Conservation (phyloP, 1,139 yeast genomes). For the Tardiomyces digboiensis region DNA sequence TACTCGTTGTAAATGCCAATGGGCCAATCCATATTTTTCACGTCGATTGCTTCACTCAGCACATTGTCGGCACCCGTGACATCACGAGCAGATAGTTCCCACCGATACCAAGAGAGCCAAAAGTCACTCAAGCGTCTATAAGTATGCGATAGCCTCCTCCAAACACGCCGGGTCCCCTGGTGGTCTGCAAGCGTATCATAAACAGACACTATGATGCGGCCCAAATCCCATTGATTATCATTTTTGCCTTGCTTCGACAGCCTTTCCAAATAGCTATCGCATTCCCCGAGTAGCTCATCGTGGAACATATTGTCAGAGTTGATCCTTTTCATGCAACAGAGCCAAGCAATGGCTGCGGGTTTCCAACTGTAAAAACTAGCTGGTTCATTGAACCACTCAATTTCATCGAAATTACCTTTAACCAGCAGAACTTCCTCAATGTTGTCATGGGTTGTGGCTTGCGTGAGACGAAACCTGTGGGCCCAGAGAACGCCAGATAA, state of each 20-base stretch:
- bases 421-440: not conserved
- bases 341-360: not conserved
- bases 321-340: not conserved
- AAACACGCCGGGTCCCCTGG: not conserved
- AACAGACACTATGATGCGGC: not conserved
- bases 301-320: not conserved
- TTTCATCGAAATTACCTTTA: not conserved
- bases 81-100: not conserved
- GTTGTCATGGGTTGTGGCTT: not conserved
- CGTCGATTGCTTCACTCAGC: not conserved
- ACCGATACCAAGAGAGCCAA: not conserved
- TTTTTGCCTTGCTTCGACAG: not conserved
- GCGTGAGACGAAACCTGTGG: conserved; percentile 24
- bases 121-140: not conserved
- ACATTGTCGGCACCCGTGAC: not conserved
- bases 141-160: not conserved
- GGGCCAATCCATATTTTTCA: not conserved
- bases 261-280: not conserved
- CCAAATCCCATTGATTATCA: not conserved
- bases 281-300: not conserved
- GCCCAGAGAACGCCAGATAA: not conserved
- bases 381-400: not conserved
- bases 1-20: not conserved
- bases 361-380: not conserved
- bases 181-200: not conserved